phyloP scores from a whole-genome alignment of 352 stramenopile genomes.

The Blastocystis sp. region DNA sequence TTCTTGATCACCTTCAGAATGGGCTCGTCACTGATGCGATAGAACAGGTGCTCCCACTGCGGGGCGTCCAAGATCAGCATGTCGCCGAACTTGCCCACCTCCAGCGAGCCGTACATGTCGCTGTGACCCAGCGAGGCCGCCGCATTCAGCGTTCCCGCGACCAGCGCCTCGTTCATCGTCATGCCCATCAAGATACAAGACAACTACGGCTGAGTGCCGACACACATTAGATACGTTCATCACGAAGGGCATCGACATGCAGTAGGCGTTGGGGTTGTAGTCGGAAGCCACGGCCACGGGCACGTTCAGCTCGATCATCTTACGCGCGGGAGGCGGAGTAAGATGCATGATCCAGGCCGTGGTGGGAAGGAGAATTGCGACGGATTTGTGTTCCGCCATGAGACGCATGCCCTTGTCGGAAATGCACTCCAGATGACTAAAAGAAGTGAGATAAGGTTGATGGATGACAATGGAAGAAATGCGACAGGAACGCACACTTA shows the following conservation, averaged over 20 bases:
- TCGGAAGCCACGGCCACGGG: slow-evolving; percentile 79
- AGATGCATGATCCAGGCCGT: slow-evolving; percentile 80
- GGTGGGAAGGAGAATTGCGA: slow-evolving; percentile 79
- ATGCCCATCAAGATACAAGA: slow-evolving; percentile 80
- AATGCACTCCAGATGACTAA: slow-evolving; percentile 63
- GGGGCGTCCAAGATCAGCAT: slow-evolving; percentile 76
- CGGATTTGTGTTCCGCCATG: slow-evolving; percentile 72
- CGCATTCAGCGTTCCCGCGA: slow-evolving; percentile 79
- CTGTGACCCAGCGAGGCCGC: slow-evolving; percentile 79
- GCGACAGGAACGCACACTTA: not conserved
- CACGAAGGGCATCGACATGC: slow-evolving; percentile 80
- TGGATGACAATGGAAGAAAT: not conserved
- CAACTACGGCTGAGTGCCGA: slow-evolving; percentile 74
- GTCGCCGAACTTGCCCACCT: slow-evolving; percentile 79
- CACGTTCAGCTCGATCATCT: slow-evolving; percentile 77
- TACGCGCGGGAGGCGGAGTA: slow-evolving; percentile 76
- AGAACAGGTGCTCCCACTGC: slow-evolving; percentile 82
- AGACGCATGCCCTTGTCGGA: slow-evolving; percentile 26
- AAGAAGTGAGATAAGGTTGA: slow-evolving; percentile 31
- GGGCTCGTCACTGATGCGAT: slow-evolving; percentile 80
- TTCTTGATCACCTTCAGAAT: slow-evolving; percentile 81
- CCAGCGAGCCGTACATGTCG: slow-evolving; percentile 78
- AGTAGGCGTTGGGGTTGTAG: slow-evolving; percentile 83
- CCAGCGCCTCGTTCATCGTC: slow-evolving; percentile 82
- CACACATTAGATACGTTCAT: slow-evolving; percentile 73